These are phyloP conservation scores for Salicornia ramosissima DNA, from an alignment of 148 eudicot species.

Conservation along the genomic window DNA sequence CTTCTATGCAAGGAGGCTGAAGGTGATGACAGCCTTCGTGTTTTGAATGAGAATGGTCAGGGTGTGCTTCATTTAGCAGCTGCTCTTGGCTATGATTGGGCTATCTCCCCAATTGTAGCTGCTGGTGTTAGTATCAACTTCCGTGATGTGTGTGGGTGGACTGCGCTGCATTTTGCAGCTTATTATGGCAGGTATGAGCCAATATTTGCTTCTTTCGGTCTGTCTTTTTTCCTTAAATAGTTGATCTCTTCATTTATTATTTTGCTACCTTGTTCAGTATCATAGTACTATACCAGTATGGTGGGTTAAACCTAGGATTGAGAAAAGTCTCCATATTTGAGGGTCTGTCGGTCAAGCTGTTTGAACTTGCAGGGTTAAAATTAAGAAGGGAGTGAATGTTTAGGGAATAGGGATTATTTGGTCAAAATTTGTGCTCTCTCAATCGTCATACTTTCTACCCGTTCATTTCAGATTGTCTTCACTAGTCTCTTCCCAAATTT, in stretches of 20 bases:
- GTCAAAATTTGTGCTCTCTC: no score
- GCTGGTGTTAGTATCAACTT: slow-evolving; percentile 78
- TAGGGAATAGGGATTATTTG: no score
- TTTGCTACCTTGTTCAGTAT: neutral
- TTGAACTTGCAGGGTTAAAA: neutral
- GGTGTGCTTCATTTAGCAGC: slow-evolving; percentile 80
- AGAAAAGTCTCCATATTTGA: neutral
- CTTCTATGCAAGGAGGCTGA: slow-evolving; percentile 58
- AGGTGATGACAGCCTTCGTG: slow-evolving; percentile 65
- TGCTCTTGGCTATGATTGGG: slow-evolving; percentile 83
- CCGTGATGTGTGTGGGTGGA: slow-evolving; percentile 79
- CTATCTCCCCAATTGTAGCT: slow-evolving; percentile 56
- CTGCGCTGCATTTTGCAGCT: slow-evolving; percentile 91
- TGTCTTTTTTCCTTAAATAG: neutral
- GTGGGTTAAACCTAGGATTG: neutral
- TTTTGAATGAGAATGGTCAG: slow-evolving; percentile 71
- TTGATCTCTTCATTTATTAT: neutral
- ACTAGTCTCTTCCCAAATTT: no score
- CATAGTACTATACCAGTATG: neutral
- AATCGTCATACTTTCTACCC: no score
- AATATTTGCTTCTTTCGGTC: neutral
- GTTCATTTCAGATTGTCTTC: no score
- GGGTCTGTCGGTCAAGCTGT: neutral
- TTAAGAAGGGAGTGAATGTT: no score
- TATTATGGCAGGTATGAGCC: slow-evolving; percentile 62